Conservation (phyloP, 192 early-diverging fungal species). For the Cladochytrium replicatum region DNA sequence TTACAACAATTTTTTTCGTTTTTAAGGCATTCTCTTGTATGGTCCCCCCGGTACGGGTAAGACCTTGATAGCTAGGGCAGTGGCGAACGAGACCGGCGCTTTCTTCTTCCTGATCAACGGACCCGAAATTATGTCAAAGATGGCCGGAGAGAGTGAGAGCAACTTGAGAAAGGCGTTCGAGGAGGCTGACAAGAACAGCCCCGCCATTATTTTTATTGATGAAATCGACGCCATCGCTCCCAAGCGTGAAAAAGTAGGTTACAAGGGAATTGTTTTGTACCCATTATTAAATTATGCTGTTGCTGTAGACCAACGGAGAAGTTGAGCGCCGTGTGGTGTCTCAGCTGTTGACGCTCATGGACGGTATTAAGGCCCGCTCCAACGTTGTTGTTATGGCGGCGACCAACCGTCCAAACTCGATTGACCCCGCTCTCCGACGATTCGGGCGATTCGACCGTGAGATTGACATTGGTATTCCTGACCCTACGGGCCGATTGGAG, state of each 20-base stretch:
- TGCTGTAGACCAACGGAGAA: slow-evolving; percentile 77
- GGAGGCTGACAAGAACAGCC: slow-evolving; percentile 96
- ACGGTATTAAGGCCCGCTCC: slow-evolving; percentile 91
- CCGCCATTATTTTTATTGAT: slow-evolving; percentile 97
- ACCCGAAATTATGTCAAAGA: slow-evolving; percentile 99
- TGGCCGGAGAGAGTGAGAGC: slow-evolving; percentile 97
- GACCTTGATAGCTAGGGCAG: slow-evolving; percentile 95
- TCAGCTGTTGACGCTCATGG: slow-evolving; percentile 96
- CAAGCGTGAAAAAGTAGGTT: slow-evolving; percentile 88
- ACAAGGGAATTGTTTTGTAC: not conserved
- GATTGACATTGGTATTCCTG: slow-evolving; percentile 98
- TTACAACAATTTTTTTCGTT: not conserved
- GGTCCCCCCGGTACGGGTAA: slow-evolving; percentile 99
- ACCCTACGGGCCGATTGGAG: slow-evolving; percentile 95
- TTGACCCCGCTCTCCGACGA: slow-evolving; percentile 95
- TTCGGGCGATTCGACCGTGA: slow-evolving; percentile 99
- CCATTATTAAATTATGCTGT: not conserved
- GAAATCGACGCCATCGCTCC: slow-evolving; percentile 99
- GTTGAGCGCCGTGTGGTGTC: slow-evolving; percentile 98
- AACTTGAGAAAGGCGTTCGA: slow-evolving; percentile 98
- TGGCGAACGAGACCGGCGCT: slow-evolving; percentile 98
- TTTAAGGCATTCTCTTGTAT: slow-evolving; percentile 75
- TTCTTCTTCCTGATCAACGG: slow-evolving; percentile 99
- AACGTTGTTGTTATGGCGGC: slow-evolving; percentile 99
- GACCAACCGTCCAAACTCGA: slow-evolving; percentile 97